These are phyloP conservation scores for Lentinus polychrous DNA, from an alignment of 1,284 basidiomycete genomes.

Conservation along the genomic window DNA sequence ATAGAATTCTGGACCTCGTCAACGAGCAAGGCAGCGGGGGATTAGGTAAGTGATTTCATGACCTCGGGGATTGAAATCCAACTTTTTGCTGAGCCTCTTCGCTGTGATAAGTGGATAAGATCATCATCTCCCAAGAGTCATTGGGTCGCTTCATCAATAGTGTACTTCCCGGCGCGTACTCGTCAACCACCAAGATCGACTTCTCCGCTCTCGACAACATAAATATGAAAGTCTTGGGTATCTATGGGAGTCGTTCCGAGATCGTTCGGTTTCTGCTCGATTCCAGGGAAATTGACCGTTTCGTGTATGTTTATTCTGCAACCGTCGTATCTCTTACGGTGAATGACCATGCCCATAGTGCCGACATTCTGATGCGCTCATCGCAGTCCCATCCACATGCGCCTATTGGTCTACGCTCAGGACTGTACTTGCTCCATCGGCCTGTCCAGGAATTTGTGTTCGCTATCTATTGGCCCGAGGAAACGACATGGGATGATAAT, in stretches of 20 bases:
- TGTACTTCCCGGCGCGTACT: constrained; percentile 40
- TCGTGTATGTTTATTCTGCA: constrained; percentile 26
- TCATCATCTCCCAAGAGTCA: constrained; percentile 47
- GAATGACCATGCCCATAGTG: constrained; percentile 5
- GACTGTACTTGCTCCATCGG: constrained; percentile 35
- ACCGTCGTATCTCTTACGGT: background rate
- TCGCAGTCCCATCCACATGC: background rate
- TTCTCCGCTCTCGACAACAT: constrained; percentile 41
- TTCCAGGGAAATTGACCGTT: constrained; percentile 28
- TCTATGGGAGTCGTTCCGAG: constrained; percentile 47
- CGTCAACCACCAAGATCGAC: constrained; percentile 44
- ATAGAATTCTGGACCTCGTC: constrained; percentile 46
- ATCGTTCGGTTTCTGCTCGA: constrained; percentile 38
- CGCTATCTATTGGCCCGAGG: constrained; percentile 56
- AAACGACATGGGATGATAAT: constrained; percentile 51
- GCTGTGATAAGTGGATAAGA: constrained; percentile 39
- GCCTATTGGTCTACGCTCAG: constrained; percentile 35
- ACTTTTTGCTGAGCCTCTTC: background rate
- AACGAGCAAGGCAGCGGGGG: constrained; percentile 44
- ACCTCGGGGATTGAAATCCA: background rate
- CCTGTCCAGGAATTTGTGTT: constrained; percentile 26
- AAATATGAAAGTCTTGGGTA: constrained; percentile 40
- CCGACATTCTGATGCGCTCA: constrained; percentile 2
- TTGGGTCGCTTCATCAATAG: constrained; percentile 39
- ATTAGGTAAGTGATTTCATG: constrained; percentile 29